Evolutionary conservation across 1,139 yeast species (phyloP).

Genomic region (Blastobotrys serpentis): DNA sequence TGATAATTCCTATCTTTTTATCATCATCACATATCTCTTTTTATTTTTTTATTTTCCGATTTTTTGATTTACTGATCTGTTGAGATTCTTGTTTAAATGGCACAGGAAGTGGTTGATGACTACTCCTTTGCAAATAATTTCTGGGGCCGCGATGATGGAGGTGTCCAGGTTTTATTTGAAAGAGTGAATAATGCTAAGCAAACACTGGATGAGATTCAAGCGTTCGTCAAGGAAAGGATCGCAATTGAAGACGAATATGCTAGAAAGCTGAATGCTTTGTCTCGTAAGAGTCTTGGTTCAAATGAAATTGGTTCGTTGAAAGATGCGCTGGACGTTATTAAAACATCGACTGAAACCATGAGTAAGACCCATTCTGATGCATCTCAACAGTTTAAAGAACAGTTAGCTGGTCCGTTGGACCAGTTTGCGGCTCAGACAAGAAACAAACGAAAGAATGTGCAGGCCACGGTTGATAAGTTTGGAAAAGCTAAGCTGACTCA

Average conservation of each 20-base stretch:
- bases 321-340: slow-evolving; percentile 58
- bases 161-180: slow-evolving; percentile 48
- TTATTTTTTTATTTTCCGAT: slow-evolving; percentile 4
- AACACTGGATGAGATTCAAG: slow-evolving; percentile 46
- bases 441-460: slow-evolving; percentile 48
- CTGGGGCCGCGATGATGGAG: slow-evolving; percentile 55
- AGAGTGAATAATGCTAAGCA: slow-evolving; percentile 52
- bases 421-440: slow-evolving; percentile 46
- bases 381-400: slow-evolving; percentile 45
- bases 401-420: slow-evolving; percentile 45
- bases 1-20: too few species aligned
- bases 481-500: slow-evolving; percentile 43
- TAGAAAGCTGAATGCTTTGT: slow-evolving; percentile 52
- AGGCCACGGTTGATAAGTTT: slow-evolving; percentile 45
- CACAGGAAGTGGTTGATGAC: slow-evolving; percentile 15
- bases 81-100: too few species aligned
- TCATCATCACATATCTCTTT: neutral
- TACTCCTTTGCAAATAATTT: slow-evolving; percentile 49
- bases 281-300: slow-evolving; percentile 54
- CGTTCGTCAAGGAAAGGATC: slow-evolving; percentile 47
- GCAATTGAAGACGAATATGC: slow-evolving; percentile 74
- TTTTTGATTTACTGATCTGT: slow-evolving; percentile 2
- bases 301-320: slow-evolving; percentile 60
- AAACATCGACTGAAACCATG: slow-evolving; percentile 53
- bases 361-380: slow-evolving; percentile 50